Conservation (phyloP, 2,329 filamentous ascomycete genomes). For the Bipolaris victoriae region DNA sequence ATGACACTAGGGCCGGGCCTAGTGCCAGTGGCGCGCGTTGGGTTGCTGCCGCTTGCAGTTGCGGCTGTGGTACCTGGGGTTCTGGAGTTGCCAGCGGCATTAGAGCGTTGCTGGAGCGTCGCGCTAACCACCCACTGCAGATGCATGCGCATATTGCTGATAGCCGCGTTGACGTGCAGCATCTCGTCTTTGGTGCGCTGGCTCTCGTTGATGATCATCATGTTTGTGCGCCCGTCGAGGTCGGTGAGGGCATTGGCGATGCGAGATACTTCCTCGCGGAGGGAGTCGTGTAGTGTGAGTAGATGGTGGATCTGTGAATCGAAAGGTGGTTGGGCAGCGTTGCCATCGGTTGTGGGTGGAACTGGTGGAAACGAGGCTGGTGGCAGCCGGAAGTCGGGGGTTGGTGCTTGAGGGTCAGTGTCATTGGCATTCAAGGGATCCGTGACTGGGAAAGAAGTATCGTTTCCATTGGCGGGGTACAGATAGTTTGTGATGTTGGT, state of each 20-base stretch:
- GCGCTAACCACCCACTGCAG: slow-evolving; percentile 68
- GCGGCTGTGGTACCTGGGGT: slow-evolving; percentile 32
- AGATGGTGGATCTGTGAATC: slow-evolving; percentile 62
- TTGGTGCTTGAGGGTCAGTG: slow-evolving; percentile 44
- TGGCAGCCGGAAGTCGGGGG: slow-evolving; percentile 44
- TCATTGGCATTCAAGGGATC: slow-evolving; percentile 44
- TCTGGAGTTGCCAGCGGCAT: slow-evolving; percentile 34
- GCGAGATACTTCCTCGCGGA: slow-evolving; percentile 65
- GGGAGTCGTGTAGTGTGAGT: slow-evolving; percentile 65
- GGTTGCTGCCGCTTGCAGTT: slow-evolving; percentile 29
- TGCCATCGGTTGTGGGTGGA: slow-evolving; percentile 30
- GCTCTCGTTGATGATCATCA: slow-evolving; percentile 68
- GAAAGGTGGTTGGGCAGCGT: slow-evolving; percentile 47
- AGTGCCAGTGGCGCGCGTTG: slow-evolving; percentile 33
- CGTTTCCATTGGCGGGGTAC: slow-evolving; percentile 42
- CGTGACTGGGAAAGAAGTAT: slow-evolving; percentile 41
- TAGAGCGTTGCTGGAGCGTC: slow-evolving; percentile 55
- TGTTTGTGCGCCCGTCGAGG: slow-evolving; percentile 65
- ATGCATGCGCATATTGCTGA: slow-evolving; percentile 65
- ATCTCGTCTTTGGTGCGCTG: slow-evolving; percentile 67
- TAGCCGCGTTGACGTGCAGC: slow-evolving; percentile 65
- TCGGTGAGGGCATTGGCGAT: slow-evolving; percentile 62
- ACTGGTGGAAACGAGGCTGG: slow-evolving; percentile 43
- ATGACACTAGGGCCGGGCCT: slow-evolving; percentile 32
- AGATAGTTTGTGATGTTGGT: slow-evolving; percentile 52